Percentiles rank a stretch among this genome's conserved stretches.
These are phyloP conservation scores for Melastoma malabathricum DNA, from an alignment of 345 rosid genomes.

Conservation along the genomic window DNA sequence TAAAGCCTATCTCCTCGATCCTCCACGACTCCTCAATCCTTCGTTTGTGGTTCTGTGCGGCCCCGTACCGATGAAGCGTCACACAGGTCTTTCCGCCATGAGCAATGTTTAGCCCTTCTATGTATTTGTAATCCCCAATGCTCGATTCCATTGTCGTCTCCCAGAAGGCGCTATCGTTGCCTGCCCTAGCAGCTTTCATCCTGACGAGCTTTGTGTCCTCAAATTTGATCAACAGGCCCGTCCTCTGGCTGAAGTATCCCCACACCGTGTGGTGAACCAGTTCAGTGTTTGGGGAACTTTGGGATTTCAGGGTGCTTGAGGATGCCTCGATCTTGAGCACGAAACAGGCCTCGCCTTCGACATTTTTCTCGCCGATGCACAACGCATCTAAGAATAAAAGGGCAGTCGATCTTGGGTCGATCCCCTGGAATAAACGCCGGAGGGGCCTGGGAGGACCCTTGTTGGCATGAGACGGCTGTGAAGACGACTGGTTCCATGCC, in stretches of 20 bases:
- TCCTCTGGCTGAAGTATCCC: conserved; percentile 90
- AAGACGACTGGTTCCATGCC: conserved; percentile 82
- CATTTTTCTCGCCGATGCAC: conserved; percentile 51
- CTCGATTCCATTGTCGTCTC: conserved; percentile 64
- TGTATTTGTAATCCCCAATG: conserved; percentile 48
- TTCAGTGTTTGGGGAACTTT: conserved; percentile 56
- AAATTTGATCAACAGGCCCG: conserved; percentile 58
- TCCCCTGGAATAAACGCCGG: conserved; percentile 90
- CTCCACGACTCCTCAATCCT: conserved; percentile 78
- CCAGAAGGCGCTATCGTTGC: conserved; percentile 50
- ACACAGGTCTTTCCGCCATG: conserved; percentile 61
- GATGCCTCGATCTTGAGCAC: conserved; percentile 59
- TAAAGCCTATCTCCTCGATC: conserved; percentile 90
- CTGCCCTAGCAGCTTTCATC: conserved; percentile 37
- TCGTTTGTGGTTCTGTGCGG: conserved; percentile 47
- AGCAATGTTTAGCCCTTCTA: conserved; percentile 59
- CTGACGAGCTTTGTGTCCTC: conserved; percentile 63
- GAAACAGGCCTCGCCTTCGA: conserved; percentile 53
- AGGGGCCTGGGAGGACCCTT: conserved; percentile 79
- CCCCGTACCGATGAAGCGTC: conserved; percentile 54
- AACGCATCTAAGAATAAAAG: conserved; percentile 60
- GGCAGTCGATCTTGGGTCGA: conserved; percentile 79
- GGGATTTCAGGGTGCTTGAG: conserved; percentile 33
- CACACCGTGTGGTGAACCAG: conserved; percentile 70
- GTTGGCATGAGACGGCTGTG: conserved; percentile 69